phyloP scores from a whole-genome alignment of 805 yeast genomes.

The Ogataea methylovora region DNA sequence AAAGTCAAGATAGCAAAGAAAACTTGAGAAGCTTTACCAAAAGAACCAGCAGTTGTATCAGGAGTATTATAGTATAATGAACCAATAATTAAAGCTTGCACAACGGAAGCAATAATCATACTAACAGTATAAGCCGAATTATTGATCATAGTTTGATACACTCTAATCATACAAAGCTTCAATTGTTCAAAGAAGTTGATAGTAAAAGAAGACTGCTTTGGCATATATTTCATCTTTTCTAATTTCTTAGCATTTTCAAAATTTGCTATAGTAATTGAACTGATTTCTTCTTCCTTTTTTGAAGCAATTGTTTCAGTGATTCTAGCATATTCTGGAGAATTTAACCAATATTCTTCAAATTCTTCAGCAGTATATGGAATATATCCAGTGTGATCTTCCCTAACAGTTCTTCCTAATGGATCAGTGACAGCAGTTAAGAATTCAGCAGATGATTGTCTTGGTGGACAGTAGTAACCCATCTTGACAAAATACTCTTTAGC shows the following conservation, averaged over 20 bases:
- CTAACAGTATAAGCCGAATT: constrained; percentile 40
- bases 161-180: constrained; percentile 44
- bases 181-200: constrained; percentile 43
- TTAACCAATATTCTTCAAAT: constrained; percentile 53
- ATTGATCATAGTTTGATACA: constrained; percentile 18
- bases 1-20: constrained; percentile 55
- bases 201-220: constrained; percentile 27
- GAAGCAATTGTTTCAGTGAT: constrained; percentile 25
- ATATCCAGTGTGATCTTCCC: constrained; percentile 39
- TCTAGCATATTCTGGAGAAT: constrained; percentile 43
- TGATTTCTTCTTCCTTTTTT: constrained; percentile 22
- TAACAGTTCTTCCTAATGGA: constrained; percentile 46
- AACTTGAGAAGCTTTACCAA: constrained; percentile 55
- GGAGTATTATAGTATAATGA: constrained; percentile 50
- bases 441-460: constrained; percentile 63
- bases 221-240: constrained; percentile 32
- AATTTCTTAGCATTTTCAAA: constrained; percentile 21
- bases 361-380: constrained; percentile 52
- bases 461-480: constrained; percentile 58
- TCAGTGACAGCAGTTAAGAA: constrained; percentile 61
- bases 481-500: constrained; percentile 48
- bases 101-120: constrained; percentile 41
- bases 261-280: constrained; percentile 24
- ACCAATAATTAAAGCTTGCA: constrained; percentile 53
- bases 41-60: constrained; percentile 44